These are phyloP conservation scores for Hymenoscyphus fraxineus DNA, from an alignment of 2,329 filamentous ascomycete species.

Conservation along the genomic window DNA sequence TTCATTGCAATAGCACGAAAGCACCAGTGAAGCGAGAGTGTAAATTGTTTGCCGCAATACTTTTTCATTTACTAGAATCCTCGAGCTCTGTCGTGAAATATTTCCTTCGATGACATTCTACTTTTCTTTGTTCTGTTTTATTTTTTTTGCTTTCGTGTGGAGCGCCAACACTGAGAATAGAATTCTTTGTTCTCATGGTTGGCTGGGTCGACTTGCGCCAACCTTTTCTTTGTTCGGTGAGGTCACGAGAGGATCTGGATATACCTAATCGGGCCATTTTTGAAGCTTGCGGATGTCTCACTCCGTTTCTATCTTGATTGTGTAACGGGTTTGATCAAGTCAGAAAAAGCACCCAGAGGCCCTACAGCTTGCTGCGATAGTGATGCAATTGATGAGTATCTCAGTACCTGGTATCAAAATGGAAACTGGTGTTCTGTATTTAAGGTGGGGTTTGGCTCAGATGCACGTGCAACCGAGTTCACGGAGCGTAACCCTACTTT, in stretches of 20 bases:
- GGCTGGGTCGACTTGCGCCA: background rate
- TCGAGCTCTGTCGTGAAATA: background rate
- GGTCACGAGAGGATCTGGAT: background rate
- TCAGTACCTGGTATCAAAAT: background rate
- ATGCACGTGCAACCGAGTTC: too few species aligned
- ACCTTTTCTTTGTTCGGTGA: background rate
- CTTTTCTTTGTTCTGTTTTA: background rate
- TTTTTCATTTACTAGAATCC: background rate
- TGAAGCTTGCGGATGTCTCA: background rate
- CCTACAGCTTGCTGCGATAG: background rate
- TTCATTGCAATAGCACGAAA: background rate
- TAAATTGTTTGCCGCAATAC: background rate
- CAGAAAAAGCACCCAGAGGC: background rate
- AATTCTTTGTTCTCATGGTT: constrained; percentile 4
- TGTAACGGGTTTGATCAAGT: background rate
- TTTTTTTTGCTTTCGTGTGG: background rate
- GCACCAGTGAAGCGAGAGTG: background rate
- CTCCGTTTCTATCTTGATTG: background rate
- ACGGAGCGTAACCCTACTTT: too few species aligned
- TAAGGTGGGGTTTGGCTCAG: too few species aligned
- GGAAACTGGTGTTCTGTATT: background rate
- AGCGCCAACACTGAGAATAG: background rate
- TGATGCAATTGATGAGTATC: background rate
- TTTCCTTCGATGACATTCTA: background rate
- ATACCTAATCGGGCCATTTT: background rate